Percentiles rank a stretch among this genome's conserved stretches.
Evolutionary conservation across 768 basidiomycete species (phyloP).

Genomic region (Phlegmacium glaucopus): DNA sequence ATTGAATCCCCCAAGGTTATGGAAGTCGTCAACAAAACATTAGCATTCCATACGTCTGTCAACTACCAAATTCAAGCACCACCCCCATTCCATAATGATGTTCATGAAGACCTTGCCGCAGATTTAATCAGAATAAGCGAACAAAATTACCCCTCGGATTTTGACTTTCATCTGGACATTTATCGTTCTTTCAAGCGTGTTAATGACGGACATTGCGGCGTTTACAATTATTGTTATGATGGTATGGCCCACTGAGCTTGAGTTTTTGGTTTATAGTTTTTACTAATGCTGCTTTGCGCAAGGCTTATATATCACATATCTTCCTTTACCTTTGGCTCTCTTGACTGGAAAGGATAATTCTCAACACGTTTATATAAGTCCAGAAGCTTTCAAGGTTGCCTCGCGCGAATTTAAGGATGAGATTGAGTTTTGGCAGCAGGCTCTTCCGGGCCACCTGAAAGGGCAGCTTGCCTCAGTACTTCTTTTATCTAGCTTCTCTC

Average conservation of each 20-base stretch:
- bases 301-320: conserved; percentile 45
- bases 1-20: conserved; percentile 36
- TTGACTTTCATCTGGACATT: conserved; percentile 53
- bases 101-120: conserved; percentile 51
- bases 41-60: conserved; percentile 59
- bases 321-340: conserved; percentile 46
- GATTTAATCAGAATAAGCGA: conserved; percentile 46
- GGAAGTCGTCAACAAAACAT: conserved; percentile 53
- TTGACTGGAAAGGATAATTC: conserved; percentile 40
- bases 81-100: conserved; percentile 46
- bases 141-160: conserved; percentile 45
- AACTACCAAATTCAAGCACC: conserved; percentile 59
- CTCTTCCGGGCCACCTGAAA: conserved; percentile 42
- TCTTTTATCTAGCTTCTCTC: not conserved
- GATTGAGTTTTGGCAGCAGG: conserved; percentile 52
- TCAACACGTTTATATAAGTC: conserved; percentile 50
- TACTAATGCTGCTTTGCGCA: not conserved
- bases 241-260: conserved; percentile 8
- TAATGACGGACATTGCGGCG: conserved; percentile 54
- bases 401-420: conserved; percentile 49
- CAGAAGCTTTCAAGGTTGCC: conserved; percentile 49
- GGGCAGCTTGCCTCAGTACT: conserved; percentile 44
- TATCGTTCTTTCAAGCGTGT: conserved; percentile 50
- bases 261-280: conserved; percentile 2
- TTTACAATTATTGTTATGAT: conserved; percentile 21